Base-by-base conservation (phyloP, 2,329 filamentous ascomycete genomes). In the Ophiobolus disseminans region DNA sequence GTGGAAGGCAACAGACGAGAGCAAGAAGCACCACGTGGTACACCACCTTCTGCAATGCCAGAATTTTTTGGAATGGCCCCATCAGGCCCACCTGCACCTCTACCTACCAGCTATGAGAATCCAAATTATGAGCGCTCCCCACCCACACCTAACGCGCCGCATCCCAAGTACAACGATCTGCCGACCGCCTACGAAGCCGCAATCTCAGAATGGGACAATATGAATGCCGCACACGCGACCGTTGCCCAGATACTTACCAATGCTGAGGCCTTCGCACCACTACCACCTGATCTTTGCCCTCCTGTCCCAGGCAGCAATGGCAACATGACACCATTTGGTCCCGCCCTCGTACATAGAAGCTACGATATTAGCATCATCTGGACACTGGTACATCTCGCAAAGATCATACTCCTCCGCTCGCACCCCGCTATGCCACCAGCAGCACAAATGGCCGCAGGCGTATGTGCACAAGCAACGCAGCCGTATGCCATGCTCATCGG, bases 381-480 rank as follows among this genome's bases (percentile, higher is more conserved):
- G 90, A 86, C 89, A 66, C 88, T 92, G 57, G 92, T 90, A 70
- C 89, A 96, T 72, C 90, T 93, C 79, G 87, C 87, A 0, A 81
- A 91, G 37, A 93, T 97, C 48, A 82, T 92, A 44, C 81, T 94
- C n/a, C 80, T 93, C 50, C 83, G 94, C 25, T 81, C 86, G 1
- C 92, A 97, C 60, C 94, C 94, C 0, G 84, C 83, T 19, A 97
- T 97, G 91, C 93, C 92, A 0, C 91, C 93, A 0, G 86, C 92
- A 7, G 89, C 91, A 26, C 91, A 96, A 84, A 84, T 91, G 62
- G 91, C 94, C 2, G 91, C 91, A 0, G 88, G 87, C 6, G 81
- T 95, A 55, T 86, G 89, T 8, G 90, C 91, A 0, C 77, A 78
- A 11, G 83, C 88, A 40, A 97, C 93, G 1, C 83, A 81, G 3